These are phyloP conservation scores for Kuraishia ogatae DNA, from an alignment of 805 yeast genomes.

Conservation along the genomic window DNA sequence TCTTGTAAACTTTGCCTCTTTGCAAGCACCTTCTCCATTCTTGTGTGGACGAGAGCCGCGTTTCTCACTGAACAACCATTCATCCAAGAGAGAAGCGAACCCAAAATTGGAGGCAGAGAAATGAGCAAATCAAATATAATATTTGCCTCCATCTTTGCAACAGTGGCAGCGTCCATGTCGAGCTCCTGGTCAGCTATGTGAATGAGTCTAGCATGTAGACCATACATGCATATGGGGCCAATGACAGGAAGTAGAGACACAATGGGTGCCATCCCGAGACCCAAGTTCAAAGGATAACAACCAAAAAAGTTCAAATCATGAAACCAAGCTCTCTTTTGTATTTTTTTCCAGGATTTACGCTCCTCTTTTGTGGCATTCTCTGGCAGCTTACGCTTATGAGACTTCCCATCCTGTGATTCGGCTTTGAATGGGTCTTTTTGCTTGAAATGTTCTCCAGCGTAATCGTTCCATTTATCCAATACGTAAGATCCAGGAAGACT, in stretches of 20 bases:
- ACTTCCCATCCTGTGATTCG: constrained; percentile 36
- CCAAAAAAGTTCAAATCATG: constrained; percentile 83
- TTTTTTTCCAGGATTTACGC: constrained; percentile 56
- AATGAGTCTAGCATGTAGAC: constrained; percentile 62
- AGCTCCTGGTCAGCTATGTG: constrained; percentile 48
- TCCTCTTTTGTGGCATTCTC: constrained; percentile 49
- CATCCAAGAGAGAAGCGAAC: constrained; percentile 71
- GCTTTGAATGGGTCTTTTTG: constrained; percentile 62
- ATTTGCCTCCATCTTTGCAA: constrained; percentile 69
- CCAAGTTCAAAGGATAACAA: constrained; percentile 65
- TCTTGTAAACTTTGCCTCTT: background rate
- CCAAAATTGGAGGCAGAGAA: constrained; percentile 73
- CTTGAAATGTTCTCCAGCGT: constrained; percentile 56
- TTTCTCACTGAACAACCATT: constrained; percentile 84
- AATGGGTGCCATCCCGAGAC: constrained; percentile 72
- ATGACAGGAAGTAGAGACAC: constrained; percentile 66
- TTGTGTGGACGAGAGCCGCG: constrained; percentile 67
- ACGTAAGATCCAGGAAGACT: constrained; percentile 39
- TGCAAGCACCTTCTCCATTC: constrained; percentile 11
- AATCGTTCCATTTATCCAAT: constrained; percentile 54
- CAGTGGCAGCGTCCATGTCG: constrained; percentile 46
- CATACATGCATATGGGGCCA: constrained; percentile 82
- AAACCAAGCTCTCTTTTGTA: constrained; percentile 78
- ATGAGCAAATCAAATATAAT: constrained; percentile 67
- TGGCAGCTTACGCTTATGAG: constrained; percentile 53